These are phyloP conservation scores for Protomyces pachydermus DNA, from an alignment of 1,139 yeast species.

Conservation along the genomic window DNA sequence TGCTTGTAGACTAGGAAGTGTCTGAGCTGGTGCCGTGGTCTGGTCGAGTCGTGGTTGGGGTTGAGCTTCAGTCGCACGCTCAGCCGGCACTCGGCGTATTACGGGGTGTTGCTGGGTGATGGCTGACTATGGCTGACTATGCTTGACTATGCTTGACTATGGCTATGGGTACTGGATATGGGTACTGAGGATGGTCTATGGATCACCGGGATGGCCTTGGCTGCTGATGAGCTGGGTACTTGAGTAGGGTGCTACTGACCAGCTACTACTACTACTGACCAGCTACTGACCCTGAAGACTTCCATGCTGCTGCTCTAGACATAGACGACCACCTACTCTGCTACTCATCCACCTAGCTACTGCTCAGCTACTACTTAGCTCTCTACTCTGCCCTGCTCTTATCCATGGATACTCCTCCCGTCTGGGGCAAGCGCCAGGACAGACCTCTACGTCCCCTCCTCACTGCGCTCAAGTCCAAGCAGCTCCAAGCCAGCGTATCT, in stretches of 20 bases:
- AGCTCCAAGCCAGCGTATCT: not conserved
- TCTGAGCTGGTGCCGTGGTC: not conserved
- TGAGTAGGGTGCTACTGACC: not conserved
- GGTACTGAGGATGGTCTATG: too few relatives aligned
- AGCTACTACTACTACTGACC: too few relatives aligned
- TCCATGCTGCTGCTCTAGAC: not conserved
- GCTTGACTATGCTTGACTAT: not conserved
- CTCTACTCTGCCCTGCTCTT: not conserved
- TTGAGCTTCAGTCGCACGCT: not conserved
- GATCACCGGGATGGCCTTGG: too few relatives aligned
- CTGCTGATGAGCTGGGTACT: not conserved
- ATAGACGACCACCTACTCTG: not conserved
- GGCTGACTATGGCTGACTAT: not conserved
- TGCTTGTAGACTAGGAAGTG: not conserved
- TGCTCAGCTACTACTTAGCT: not conserved
- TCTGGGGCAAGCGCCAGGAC: not conserved
- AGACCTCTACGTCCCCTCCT: not conserved
- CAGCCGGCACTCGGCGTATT: not conserved
- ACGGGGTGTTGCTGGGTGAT: not conserved
- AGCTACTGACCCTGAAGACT: not conserved
- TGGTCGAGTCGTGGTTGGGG: not conserved
- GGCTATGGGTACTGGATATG: not conserved
- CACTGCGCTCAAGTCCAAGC: not conserved
- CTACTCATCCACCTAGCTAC: not conserved
- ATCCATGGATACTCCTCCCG: not conserved